Evolutionary conservation across 768 basidiomycete species (phyloP).

Genomic region (Cystofilobasidium macerans): DNA sequence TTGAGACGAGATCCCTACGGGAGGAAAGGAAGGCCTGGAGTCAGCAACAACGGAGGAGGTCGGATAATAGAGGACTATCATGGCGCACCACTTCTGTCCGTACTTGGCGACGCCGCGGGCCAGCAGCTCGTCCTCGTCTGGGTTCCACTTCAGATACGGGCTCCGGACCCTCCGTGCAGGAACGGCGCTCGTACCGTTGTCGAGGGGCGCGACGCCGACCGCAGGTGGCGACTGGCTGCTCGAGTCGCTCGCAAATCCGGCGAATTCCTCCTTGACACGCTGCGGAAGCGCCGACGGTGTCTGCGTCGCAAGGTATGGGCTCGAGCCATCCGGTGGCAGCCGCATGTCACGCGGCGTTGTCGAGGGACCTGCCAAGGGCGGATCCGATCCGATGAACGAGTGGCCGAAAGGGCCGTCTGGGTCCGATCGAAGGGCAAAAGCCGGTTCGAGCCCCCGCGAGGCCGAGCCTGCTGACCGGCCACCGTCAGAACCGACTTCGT

Average conservation of each 20-base stretch:
- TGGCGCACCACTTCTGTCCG: conserved; percentile 29
- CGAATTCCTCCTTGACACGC: not conserved
- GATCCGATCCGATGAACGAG: not conserved
- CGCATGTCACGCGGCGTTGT: not conserved
- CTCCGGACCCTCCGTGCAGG: conserved; percentile 22
- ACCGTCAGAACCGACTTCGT: not conserved
- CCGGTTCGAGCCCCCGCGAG: conserved; percentile 6
- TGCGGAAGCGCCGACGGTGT: not conserved
- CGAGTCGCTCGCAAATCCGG: not conserved
- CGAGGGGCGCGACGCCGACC: too few relatives aligned
- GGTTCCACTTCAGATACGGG: conserved; percentile 29
- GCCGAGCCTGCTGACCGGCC: not conserved
- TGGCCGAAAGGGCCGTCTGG: not conserved
- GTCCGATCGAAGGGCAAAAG: conserved; percentile 11
- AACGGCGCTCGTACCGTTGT: not conserved
- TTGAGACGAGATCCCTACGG: conserved; percentile 30
- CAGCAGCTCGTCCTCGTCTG: conserved; percentile 32
- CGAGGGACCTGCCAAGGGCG: conserved; percentile 2
- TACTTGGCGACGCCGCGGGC: conserved; percentile 29
- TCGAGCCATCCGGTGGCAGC: not conserved
- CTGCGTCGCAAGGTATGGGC: not conserved
- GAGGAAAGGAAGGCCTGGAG: not conserved
- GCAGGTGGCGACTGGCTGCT: too few relatives aligned
- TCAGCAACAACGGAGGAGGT: too few relatives aligned
- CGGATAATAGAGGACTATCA: too few relatives aligned